phyloP scores from a whole-genome alignment of 805 yeast genomes.

The Ascoidea asiatica region DNA sequence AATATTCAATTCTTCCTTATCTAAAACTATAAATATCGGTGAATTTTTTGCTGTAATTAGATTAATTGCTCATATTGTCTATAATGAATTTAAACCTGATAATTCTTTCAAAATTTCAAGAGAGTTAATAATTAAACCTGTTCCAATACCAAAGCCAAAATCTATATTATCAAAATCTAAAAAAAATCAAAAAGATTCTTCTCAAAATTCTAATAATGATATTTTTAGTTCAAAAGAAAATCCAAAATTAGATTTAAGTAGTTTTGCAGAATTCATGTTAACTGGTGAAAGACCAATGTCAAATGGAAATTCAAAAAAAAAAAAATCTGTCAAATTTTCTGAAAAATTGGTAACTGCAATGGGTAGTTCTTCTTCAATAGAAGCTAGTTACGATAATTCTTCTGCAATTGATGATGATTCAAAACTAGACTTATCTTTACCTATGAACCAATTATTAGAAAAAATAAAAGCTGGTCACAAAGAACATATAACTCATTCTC shows the following conservation, averaged over 20 bases:
- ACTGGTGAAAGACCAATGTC: constrained; percentile 60
- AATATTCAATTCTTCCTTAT: constrained; percentile 36
- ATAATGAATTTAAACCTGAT: constrained; percentile 14
- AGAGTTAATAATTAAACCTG: constrained; percentile 33
- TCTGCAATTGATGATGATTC: constrained; percentile 8
- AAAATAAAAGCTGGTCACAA: constrained; percentile 21
- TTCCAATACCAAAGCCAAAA: constrained; percentile 68
- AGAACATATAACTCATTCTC: constrained; percentile 9
- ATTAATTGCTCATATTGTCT: constrained; percentile 58
- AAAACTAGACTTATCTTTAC: constrained; percentile 44
- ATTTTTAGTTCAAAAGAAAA: constrained; percentile 3
- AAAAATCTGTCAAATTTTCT: constrained; percentile 59
- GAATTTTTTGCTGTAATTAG: constrained; percentile 84
- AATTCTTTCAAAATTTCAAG: constrained; percentile 39
- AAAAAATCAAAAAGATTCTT: constrained; percentile 27
- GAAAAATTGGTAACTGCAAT: constrained; percentile 42
- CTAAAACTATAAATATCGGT: constrained; percentile 58
- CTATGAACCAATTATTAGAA: constrained; percentile 62
- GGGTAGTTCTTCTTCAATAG: constrained; percentile 7
- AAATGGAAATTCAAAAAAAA: constrained; percentile 23
- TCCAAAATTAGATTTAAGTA: constrained; percentile 59
- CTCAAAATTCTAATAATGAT: constrained; percentile 8
- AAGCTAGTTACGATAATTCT: not conserved
- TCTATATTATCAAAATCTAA: constrained; percentile 59
- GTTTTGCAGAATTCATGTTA: constrained; percentile 70